These are phyloP conservation scores for Chloris gayana DNA, from an alignment of 176 grass and related monocot genomes.

Conservation along the genomic window DNA sequence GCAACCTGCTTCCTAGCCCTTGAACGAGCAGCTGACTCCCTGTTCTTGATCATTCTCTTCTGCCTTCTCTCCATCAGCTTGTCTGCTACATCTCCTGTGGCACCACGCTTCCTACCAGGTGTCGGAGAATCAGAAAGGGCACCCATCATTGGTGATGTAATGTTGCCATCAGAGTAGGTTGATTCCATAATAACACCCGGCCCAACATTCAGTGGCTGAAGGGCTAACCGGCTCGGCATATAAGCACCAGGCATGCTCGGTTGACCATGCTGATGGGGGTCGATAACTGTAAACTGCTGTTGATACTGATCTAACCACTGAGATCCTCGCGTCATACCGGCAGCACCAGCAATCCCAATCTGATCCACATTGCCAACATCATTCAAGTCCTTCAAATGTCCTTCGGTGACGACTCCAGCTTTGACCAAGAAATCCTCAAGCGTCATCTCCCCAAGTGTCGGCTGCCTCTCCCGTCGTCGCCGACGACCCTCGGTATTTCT, in stretches of 20 bases:
- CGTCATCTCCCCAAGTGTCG: conserved; percentile 83
- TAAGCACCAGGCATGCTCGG: conserved; percentile 39
- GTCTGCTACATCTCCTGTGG: conserved; percentile 52
- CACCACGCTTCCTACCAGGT: conserved; percentile 59
- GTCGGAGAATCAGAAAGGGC: conserved; percentile 55
- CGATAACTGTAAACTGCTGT: conserved; percentile 41
- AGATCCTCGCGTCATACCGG: conserved; percentile 10
- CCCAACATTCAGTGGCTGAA: conserved; percentile 47
- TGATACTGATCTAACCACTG: conserved; percentile 59
- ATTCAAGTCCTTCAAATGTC: conserved; percentile 46
- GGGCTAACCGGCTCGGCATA: conserved; percentile 31
- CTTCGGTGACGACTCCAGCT: conserved; percentile 78
- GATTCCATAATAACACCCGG: conserved; percentile 47
- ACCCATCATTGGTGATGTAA: conserved; percentile 54
- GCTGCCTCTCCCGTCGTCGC: conserved; percentile 49
- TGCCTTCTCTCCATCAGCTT: conserved; percentile 89
- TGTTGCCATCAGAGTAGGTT: conserved; percentile 46
- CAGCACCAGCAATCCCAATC: conserved; percentile 10
- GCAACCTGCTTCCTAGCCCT: conserved; percentile 98
- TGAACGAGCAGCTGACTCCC: conserved; percentile 96
- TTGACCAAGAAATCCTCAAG: conserved; percentile 92
- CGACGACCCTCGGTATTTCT: conserved; percentile 6
- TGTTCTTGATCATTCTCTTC: conserved; percentile 99
- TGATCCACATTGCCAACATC: conserved; percentile 30
- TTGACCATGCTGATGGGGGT: conserved; percentile 41